Conservation (phyloP, 2,329 filamentous ascomycete genomes). For the Blastomyces parvus region DNA sequence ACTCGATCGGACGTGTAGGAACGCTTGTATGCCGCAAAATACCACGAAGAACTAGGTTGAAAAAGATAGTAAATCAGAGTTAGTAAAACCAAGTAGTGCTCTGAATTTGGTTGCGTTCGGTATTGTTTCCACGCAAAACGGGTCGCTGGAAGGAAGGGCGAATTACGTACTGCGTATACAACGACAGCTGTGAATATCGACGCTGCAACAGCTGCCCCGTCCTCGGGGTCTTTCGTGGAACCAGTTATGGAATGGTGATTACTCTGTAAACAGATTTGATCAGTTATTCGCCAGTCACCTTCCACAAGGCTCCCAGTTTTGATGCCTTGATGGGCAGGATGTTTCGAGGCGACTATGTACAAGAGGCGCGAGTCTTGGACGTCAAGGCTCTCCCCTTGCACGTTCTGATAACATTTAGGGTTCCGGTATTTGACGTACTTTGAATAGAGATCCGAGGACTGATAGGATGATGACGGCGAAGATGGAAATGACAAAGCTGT, state of each 20-base stretch:
- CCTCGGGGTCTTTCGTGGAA: conserved; percentile 56
- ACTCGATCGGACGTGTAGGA: conserved; percentile 74
- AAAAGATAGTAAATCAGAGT: not conserved
- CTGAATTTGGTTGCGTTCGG: not conserved
- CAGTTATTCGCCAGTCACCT: not conserved
- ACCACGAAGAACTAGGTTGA: conserved; percentile 65
- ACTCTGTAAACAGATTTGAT: conserved; percentile 28
- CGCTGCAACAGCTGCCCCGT: conserved; percentile 67
- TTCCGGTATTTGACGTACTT: conserved; percentile 37
- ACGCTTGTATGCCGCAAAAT: conserved; percentile 83
- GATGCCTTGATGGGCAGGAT: not conserved
- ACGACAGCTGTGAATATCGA: conserved; percentile 82
- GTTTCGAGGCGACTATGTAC: not conserved
- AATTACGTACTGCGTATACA: conserved; percentile 68
- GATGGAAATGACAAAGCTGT: conserved; percentile 59
- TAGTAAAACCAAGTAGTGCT: not conserved
- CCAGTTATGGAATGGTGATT: conserved; percentile 81
- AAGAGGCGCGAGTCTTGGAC: not conserved
- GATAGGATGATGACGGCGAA: conserved; percentile 58
- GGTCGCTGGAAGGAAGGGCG: not conserved
- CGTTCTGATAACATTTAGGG: not conserved
- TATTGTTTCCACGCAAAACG: not conserved
- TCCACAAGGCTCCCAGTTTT: not conserved
- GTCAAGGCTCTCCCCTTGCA: not conserved
- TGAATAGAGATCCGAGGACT: conserved; percentile 62